phyloP scores from a whole-genome alignment of 768 basidiomycete species.

The Hygrocybe punicea region DNA sequence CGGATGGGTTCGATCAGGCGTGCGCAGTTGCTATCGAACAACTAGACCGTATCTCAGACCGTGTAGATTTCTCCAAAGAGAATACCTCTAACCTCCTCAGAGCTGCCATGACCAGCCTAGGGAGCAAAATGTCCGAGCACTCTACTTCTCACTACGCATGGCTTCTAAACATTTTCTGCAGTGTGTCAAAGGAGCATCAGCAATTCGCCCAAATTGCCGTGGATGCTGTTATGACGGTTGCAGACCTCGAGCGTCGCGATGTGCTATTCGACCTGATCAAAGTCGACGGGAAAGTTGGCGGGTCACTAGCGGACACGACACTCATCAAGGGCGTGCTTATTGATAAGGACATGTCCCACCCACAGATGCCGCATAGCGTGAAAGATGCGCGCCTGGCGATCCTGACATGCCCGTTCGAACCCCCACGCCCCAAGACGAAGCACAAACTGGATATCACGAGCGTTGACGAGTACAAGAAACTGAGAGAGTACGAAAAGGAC shows the following conservation, averaged over 20 bases:
- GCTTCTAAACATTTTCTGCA: conserved; percentile 30
- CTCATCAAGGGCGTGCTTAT: conserved; percentile 97
- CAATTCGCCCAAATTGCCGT: conserved; percentile 98
- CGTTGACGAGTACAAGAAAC: conserved; percentile 94
- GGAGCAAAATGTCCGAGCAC: conserved; percentile 86
- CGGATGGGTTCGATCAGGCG: conserved; percentile 96
- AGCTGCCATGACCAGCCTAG: conserved; percentile 93
- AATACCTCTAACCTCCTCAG: conserved; percentile 88
- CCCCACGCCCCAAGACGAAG: conserved; percentile 98
- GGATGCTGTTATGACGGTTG: conserved; percentile 92
- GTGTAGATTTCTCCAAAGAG: conserved; percentile 75
- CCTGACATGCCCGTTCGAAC: conserved; percentile 98
- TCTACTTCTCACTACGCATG: background rate
- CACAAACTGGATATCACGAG: conserved; percentile 96
- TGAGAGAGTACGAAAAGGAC: conserved; percentile 91
- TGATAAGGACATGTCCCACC: conserved; percentile 99
- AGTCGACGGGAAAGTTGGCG: conserved; percentile 98
- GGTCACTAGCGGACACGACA: conserved; percentile 89
- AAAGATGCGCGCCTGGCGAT: conserved; percentile 91
- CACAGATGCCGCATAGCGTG: conserved; percentile 91
- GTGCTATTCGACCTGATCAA: conserved; percentile 98
- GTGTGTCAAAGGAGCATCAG: conserved; percentile 93
- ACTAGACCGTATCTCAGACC: conserved; percentile 87
- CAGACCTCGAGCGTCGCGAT: conserved; percentile 91
- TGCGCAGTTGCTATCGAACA: conserved; percentile 87